phyloP scores from a whole-genome alignment of 768 basidiomycete species.

The Mrakia frigida region DNA sequence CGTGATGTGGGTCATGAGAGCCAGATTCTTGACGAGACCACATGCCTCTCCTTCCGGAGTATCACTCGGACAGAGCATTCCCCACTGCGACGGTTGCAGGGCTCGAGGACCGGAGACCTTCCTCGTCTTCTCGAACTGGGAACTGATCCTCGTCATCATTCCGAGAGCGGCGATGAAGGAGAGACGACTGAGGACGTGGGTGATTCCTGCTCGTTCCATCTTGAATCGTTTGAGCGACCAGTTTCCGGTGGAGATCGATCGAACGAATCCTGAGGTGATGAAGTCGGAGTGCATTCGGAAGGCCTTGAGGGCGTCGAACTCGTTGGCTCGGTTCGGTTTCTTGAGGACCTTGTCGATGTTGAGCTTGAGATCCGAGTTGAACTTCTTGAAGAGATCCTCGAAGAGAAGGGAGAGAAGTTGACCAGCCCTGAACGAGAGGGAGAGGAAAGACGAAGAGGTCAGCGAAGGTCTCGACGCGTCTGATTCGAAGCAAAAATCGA shows the following conservation, averaged over 20 bases:
- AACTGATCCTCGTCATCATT: conserved; percentile 99
- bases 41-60: conserved; percentile 99
- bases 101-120: conserved; percentile 98
- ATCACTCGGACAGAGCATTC: conserved; percentile 94
- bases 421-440: conserved; percentile 63
- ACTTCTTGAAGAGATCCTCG: conserved; percentile 98
- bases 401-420: conserved; percentile 92
- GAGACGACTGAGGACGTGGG: conserved; percentile 89
- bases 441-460: neutral
- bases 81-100: conserved; percentile 97
- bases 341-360: conserved; percentile 96
- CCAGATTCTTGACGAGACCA: conserved; percentile 95
- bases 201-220: conserved; percentile 98
- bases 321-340: conserved; percentile 86
- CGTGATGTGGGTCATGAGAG: conserved; percentile 98
- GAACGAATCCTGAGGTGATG: conserved; percentile 89
- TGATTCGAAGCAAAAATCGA: conserved; percentile 32
- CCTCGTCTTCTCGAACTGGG: conserved; percentile 98
- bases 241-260: conserved; percentile 97
- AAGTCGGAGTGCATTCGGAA: conserved; percentile 96
- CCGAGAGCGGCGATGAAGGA: conserved; percentile 96
- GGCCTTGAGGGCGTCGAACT: conserved; percentile 89
- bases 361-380: conserved; percentile 89
- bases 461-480: conserved; percentile 13
- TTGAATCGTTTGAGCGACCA: conserved; percentile 99